Base-by-base conservation (phyloP, 2,329 filamentous ascomycete species). In the Exserohilum rostratum region DNA sequence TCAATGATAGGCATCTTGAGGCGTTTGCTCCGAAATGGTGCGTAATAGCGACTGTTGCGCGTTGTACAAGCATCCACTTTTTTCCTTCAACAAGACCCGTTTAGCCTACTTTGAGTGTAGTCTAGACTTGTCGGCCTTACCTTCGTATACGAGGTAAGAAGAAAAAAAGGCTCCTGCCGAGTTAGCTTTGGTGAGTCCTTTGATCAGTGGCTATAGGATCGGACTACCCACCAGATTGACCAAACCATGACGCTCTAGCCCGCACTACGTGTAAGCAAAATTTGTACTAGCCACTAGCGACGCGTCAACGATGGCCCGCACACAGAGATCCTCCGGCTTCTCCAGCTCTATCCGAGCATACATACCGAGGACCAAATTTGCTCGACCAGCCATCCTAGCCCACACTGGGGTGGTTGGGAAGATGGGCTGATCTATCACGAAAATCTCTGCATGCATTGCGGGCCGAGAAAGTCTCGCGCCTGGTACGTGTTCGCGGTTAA, bases 391-490 rank as follows among this genome's bases (percentile, higher is more conserved):
- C 50, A 53, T 56, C 55, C 55, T 46, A 29, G 51, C 40, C 27
- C 50, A 25, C 33, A 38, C 45, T 50, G 55, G 53, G 49, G 55
- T 53, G 55, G 58, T 46, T 55, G 60, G 55, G 43, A 51, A 45
- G 48, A 46, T 56, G 50, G 53, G 54, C 58, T 58, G 54, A 55
- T 55, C 53, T 47, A 47, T 53, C 54, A 49, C 40, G 61, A 60
- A 65, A 66, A 63, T 66, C 57, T 65, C 64, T 66, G 64, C 64
- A 60, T 50, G 51, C 51, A 49, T 49, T 40, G 57, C 60, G 63
- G 60, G 58, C 64, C 64, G 64, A 63, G 56, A 48, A 25, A 33
- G 40, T 53, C 44, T 58, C 58, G 60, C 52, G 44, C 47, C 51
- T 55, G 52, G 51, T 46, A 51, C 52, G 47, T 51, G 27, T 51